Percentiles rank a stretch among this genome's conserved stretches.
These are phyloP conservation scores for Cardamine resedifolia DNA, from an alignment of 345 rosid species.

Conservation along the genomic window DNA sequence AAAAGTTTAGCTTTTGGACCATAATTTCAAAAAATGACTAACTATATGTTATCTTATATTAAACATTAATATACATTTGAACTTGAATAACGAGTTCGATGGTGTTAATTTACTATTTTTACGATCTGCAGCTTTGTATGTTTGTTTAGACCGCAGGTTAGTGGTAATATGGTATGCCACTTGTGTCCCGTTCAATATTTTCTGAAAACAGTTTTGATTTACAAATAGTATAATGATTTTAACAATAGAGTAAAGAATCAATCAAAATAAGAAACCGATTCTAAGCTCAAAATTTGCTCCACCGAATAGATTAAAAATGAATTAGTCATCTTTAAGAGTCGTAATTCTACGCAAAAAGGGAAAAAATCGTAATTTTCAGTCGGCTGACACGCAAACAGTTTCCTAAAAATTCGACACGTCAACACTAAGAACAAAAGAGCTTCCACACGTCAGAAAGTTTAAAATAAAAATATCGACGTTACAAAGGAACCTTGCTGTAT, in stretches of 20 bases:
- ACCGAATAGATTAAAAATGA: too few species aligned
- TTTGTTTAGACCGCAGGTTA: background rate
- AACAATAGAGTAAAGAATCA: background rate
- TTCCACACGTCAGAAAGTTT: constrained; percentile 6
- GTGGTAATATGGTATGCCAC: background rate
- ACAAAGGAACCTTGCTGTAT: constrained; percentile 14
- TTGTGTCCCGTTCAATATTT: background rate
- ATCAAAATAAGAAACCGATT: background rate
- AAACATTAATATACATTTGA: background rate
- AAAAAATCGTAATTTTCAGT: background rate
- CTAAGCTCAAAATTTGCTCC: too few species aligned
- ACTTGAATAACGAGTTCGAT: background rate
- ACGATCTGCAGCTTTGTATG: background rate
- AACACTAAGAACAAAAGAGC: background rate
- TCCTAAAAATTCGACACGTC: background rate
- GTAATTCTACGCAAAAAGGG: background rate
- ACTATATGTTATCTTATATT: background rate
- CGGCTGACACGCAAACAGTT: background rate
- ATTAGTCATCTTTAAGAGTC: background rate
- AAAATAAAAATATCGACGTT: background rate
- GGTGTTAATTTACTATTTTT: background rate
- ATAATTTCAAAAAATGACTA: background rate
- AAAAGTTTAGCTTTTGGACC: background rate
- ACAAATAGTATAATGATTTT: background rate
- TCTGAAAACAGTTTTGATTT: background rate